Evolutionary conservation across 257 asterid species (phyloP), one percentile per base, ranked within the genome.

Genomic region (Parsonsia alboflavescens): DNA sequence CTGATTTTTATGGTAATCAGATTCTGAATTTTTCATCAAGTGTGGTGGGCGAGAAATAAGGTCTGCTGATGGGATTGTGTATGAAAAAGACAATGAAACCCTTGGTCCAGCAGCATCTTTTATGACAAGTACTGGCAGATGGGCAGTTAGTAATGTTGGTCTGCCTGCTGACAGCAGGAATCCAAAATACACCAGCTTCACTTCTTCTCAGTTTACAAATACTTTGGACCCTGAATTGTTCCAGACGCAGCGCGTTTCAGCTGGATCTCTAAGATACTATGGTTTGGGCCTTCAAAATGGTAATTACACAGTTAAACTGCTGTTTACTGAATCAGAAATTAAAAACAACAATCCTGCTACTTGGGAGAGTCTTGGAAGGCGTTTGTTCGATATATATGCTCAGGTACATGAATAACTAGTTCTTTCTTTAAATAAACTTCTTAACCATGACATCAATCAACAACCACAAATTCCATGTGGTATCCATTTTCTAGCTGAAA

Each of bases 71-170:
- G 81, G 71, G 69, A 77, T 76, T 61, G 66, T 62, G 48, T 84
- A 80, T 52, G 98, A 91, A 81, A 82, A 72, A 63, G 96, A 93
- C 21, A 74, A 77, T 67, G 86, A 70, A 70, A 74, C 84, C 73
- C 85, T 87, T 44, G 97, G 98, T 77, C 96, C 98, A 45, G 88
- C 96, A 46, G 78, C 88, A 54, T 89, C 88, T 76, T 82, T 71
- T 65, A 81, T 82, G 77, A 80, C 85, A 17, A 75, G 77, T 61
- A 67, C 84, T 13, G 64, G 80, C 36, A 86, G 92, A 88, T 93
- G 97, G 97, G 94, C 89, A 72, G 90, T 93, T 66, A 93, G 97
- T 74, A 93, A 93, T 86, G 87, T 71, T 67, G 98, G 98, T 69
- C 77, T 85, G 70, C 86, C 89, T 75, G 46, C 89, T 64, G 91